These are phyloP conservation scores for Phytophthora crassamura DNA, from an alignment of 352 stramenopile genomes.

Conservation along the genomic window DNA sequence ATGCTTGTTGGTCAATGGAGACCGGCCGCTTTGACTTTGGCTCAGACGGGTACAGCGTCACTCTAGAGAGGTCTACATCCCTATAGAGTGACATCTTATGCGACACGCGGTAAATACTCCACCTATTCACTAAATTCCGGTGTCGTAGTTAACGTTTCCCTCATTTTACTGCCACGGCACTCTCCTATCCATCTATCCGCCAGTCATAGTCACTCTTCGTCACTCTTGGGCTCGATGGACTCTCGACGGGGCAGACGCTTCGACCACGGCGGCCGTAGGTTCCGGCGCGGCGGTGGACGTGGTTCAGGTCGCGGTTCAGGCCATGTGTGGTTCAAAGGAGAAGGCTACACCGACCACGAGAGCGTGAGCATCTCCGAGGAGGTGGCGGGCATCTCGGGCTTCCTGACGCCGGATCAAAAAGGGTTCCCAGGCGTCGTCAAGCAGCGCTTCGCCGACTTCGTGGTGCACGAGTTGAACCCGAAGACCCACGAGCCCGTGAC, in stretches of 20 bases:
- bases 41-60: constrained; percentile 2
- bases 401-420: constrained; percentile 36
- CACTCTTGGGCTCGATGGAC: constrained; percentile 24
- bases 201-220: constrained; percentile 9
- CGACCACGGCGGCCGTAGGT: constrained; percentile 33
- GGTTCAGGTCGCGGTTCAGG: constrained; percentile 9
- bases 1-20: constrained; percentile 35
- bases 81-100: constrained; percentile 4
- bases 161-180: constrained; percentile 18
- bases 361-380: constrained; percentile 68
- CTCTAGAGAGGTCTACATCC: neutral
- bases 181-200: constrained; percentile 1
- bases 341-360: constrained; percentile 74
- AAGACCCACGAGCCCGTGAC: constrained; percentile 35
- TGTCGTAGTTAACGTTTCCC: neutral
- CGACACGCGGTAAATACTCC: neutral
- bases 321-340: constrained; percentile 56
- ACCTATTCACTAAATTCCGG: neutral
- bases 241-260: constrained; percentile 33
- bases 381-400: constrained; percentile 66
- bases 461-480: constrained; percentile 75
- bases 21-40: neutral
- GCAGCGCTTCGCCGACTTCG: constrained; percentile 86
- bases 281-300: constrained; percentile 16
- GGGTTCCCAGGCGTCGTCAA: constrained; percentile 82